A percentile compares a stretch with the other conserved stretches of the same genome.
Conservation (phyloP, 495 filamentous ascomycete genomes). For the Podospora tetraspora region DNA sequence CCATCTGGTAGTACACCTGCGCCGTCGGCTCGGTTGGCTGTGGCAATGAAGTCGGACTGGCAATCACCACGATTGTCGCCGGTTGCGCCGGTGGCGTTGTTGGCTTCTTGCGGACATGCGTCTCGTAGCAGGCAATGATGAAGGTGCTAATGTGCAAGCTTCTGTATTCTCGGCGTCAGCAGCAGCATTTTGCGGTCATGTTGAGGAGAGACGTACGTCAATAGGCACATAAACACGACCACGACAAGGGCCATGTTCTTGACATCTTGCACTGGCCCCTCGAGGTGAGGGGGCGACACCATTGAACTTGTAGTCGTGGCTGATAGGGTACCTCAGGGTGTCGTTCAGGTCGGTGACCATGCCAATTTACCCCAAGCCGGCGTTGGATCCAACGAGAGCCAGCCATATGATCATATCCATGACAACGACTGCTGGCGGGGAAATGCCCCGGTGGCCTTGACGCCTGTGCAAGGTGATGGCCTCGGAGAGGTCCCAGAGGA, state of each 20-base stretch:
- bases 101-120: neutral
- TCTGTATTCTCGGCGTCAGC: neutral
- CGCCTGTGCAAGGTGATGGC: neutral
- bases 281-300: too few relatives aligned
- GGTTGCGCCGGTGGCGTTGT: neutral
- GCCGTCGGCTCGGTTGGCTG: too few relatives aligned
- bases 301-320: too few relatives aligned
- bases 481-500: neutral
- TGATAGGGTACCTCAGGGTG: neutral
- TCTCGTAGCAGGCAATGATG: slow-evolving; percentile 4
- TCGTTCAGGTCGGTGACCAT: neutral
- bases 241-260: neutral
- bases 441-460: neutral
- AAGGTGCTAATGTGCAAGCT: slow-evolving; percentile 1
- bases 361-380: neutral
- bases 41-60: neutral
- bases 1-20: neutral
- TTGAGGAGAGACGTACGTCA: neutral
- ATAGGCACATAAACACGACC: neutral
- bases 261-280: neutral
- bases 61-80: neutral
- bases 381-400: slow-evolving; percentile 1
- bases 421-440: neutral
- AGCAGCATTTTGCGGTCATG: too few relatives aligned
- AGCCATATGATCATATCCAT: neutral